Base-by-base conservation (phyloP, 257 asterid genomes). In the Voacanga thouarsii region DNA sequence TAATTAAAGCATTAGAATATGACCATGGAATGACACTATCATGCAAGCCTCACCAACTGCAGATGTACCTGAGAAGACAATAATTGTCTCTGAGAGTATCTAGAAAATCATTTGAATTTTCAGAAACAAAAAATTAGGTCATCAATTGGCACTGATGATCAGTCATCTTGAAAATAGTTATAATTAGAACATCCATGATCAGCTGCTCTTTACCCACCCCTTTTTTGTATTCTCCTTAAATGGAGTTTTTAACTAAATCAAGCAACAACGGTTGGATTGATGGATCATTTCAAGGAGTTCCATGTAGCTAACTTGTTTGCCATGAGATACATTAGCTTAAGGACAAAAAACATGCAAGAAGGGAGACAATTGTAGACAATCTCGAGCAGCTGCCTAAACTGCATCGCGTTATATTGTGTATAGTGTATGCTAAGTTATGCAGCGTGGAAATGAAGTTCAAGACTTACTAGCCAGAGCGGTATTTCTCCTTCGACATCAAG, bases 401-500 rank as follows among this genome's bases (percentile, higher is more conserved):
- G 14, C 21, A 6, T 12, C 21, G 14, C 14, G 14, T 51, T 51
- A 3, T 2, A 3, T 15, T 12, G 4, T 15, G 18, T 51, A 51
- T 51, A 51, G 43, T 64, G 45, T 57, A 64, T 5, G 16, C 33
- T 51, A 1, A 15, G 18, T 12, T 49, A 9, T 49, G n/a, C n/a
- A 57, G 23, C 3, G 19, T 55, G 8, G 3, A 55, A 66, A 15
- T 18, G 15, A 68, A 41, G 18, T 39, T 71, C 7, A 24, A 65
- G 24, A 19, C 75, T 1, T 88, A 96, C 99, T 95, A 96, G 81
- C 99, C 98, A 96, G 0, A 75, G 78, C 5, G 99, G 99, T 65
- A 96, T 92, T 77, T 93, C 73, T 14, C 99, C 99, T 79, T 90
- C 88, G 83, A 96, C 97, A 44, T 75, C 68, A 72, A 96, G 98